Conservation (phyloP, 768 basidiomycete genomes). For the Imleria badia region DNA sequence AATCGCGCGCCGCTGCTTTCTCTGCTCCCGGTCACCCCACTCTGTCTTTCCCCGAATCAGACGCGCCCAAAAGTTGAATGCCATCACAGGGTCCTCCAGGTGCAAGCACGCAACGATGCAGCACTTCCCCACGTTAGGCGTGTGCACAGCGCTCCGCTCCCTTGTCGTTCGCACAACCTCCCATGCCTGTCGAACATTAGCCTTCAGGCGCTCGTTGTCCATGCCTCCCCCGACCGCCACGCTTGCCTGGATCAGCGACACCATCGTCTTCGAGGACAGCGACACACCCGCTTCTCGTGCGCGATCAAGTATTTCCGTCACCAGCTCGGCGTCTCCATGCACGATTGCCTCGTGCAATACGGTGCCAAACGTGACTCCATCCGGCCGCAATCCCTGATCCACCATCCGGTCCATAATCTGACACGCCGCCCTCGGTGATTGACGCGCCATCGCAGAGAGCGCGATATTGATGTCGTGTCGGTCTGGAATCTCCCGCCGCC, state of each 20-base stretch:
- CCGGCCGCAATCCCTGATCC: constrained; percentile 46
- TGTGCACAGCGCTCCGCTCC: constrained; percentile 36
- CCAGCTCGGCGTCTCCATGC: constrained; percentile 45
- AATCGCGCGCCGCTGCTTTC: constrained; percentile 42
- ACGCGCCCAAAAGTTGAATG: constrained; percentile 58
- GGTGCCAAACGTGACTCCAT: constrained; percentile 57
- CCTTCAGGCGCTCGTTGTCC: constrained; percentile 26
- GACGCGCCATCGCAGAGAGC: constrained; percentile 51
- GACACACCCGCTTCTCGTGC: constrained; percentile 38
- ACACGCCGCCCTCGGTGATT: constrained; percentile 46
- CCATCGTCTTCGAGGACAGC: constrained; percentile 50
- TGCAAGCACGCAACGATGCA: constrained; percentile 52
- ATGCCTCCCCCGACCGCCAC: constrained; percentile 28
- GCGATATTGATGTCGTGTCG: constrained; percentile 64
- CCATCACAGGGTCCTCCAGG: constrained; percentile 48
- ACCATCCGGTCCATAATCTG: constrained; percentile 53
- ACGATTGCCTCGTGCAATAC: constrained; percentile 57
- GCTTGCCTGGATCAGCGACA: constrained; percentile 45
- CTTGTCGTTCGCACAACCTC: constrained; percentile 40
- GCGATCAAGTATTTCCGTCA: constrained; percentile 40
- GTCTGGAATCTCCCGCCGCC: constrained; percentile 56
- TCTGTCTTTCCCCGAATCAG: constrained; percentile 45
- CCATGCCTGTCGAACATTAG: constrained; percentile 43
- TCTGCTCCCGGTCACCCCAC: constrained; percentile 50
- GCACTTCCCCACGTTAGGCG: constrained; percentile 50